Evolutionary conservation across 345 rosid genomes (phyloP).

Genomic region (Kandelia obovata): DNA sequence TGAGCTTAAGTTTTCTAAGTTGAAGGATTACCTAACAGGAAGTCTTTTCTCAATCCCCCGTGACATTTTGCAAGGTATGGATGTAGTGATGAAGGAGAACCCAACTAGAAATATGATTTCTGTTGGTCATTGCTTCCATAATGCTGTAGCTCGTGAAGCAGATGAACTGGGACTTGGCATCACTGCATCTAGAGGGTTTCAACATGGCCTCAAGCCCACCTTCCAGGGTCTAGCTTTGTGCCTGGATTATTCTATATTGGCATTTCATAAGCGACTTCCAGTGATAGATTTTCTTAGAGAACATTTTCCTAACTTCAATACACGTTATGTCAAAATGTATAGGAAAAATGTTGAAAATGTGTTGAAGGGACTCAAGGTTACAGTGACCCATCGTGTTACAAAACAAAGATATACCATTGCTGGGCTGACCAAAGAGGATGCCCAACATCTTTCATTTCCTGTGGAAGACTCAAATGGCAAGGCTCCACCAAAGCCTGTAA

Average conservation of each 20-base stretch:
- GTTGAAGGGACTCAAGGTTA: slow-evolving; percentile 53
- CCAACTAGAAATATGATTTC: slow-evolving; percentile 57
- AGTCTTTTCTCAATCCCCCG: slow-evolving; percentile 41
- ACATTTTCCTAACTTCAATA: slow-evolving; percentile 35
- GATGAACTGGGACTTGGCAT: slow-evolving; percentile 64
- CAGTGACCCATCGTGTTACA: slow-evolving; percentile 57
- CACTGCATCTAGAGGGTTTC: slow-evolving; percentile 62
- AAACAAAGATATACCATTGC: slow-evolving; percentile 53
- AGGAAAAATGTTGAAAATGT: slow-evolving; percentile 40
- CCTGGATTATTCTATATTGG: slow-evolving; percentile 68
- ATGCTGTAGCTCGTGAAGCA: slow-evolving; percentile 11
- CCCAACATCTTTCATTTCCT: slow-evolving; percentile 37
- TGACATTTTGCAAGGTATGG: slow-evolving; percentile 81
- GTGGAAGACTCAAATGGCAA: slow-evolving; percentile 44
- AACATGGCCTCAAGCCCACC: slow-evolving; percentile 72
- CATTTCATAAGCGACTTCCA: slow-evolving; percentile 58
- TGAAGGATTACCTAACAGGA: slow-evolving; percentile 59
- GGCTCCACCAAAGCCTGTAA: slow-evolving; percentile 23
- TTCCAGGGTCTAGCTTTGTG: slow-evolving; percentile 65
- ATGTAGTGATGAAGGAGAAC: slow-evolving; percentile 91
- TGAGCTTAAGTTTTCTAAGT: slow-evolving; percentile 49
- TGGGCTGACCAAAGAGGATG: slow-evolving; percentile 45
- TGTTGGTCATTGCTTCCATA: slow-evolving; percentile 59
- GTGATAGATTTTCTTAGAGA: slow-evolving; percentile 51
- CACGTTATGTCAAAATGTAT: slow-evolving; percentile 22